These are phyloP conservation scores for Emergomyces orientalis DNA, from an alignment of 2,329 filamentous ascomycete species.

Conservation along the genomic window DNA sequence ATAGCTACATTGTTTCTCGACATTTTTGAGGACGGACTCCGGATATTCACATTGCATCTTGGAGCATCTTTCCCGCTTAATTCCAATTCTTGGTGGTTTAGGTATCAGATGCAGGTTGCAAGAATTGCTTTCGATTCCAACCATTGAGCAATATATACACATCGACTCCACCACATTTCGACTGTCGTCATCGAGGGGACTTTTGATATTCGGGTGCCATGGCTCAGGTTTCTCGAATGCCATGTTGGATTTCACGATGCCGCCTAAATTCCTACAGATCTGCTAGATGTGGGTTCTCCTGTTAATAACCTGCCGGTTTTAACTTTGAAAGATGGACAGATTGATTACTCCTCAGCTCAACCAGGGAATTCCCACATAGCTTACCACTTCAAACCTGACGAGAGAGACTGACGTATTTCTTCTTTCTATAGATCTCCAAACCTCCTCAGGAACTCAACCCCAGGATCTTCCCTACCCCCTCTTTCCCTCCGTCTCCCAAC, in stretches of 20 bases:
- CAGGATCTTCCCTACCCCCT: constrained; percentile 41
- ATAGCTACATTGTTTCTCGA: constrained; percentile 2
- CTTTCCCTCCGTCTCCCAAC: constrained; percentile 69
- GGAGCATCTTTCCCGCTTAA: too few species aligned
- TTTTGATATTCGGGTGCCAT: neutral
- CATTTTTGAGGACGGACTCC: neutral
- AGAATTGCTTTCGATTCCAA: neutral
- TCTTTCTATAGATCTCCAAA: constrained; percentile 25
- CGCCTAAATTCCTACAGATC: constrained; percentile 25
- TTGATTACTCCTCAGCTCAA: neutral
- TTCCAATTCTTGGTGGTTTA: neutral
- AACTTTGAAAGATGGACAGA: neutral
- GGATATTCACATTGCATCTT: neutral
- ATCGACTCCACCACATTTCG: neutral
- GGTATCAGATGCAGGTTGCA: neutral
- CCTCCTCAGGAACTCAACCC: constrained; percentile 24
- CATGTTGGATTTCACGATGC: constrained; percentile 15
- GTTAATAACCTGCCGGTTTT: neutral
- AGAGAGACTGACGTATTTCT: constrained; percentile 2
- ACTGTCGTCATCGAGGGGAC: constrained; percentile 1
- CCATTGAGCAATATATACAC: neutral
- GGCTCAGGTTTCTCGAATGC: neutral
- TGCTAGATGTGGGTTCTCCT: constrained; percentile 28
- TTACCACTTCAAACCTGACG: neutral
- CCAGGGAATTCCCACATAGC: neutral